Evolutionary conservation across 176 grass and related monocot genomes (phyloP).

Genomic region (Cenchrus fungigraminus): DNA sequence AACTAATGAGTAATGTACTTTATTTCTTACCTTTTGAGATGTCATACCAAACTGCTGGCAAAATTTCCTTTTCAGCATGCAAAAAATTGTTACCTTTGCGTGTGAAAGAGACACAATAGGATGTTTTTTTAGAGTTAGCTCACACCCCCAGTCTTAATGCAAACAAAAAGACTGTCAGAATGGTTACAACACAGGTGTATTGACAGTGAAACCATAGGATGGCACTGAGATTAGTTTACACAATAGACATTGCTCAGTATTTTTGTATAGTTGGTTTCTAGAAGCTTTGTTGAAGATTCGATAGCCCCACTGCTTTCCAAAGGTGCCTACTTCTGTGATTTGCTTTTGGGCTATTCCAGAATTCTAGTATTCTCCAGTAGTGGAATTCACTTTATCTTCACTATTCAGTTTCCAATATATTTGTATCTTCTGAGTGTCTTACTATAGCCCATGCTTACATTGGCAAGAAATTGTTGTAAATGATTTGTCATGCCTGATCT

Average conservation of each 20-base stretch:
- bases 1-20: constrained; percentile 15
- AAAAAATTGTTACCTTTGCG: constrained; percentile 13
- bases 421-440: constrained; percentile 14
- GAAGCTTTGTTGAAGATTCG: neutral
- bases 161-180: too few relatives aligned
- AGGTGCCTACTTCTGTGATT: neutral
- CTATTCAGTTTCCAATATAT: neutral
- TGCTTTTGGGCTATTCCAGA: neutral
- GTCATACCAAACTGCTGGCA: constrained; percentile 17
- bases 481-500: neutral
- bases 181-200: too few relatives aligned
- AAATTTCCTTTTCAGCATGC: constrained; percentile 26
- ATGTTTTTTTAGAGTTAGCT: too few relatives aligned
- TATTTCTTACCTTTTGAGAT: constrained; percentile 28
- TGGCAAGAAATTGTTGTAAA: neutral
- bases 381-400: constrained; percentile 11
- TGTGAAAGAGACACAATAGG: constrained; percentile 29
- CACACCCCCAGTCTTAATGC: too few relatives aligned
- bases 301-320: neutral
- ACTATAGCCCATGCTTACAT: neutral
- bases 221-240: constrained; percentile 3
- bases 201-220: constrained; percentile 9
- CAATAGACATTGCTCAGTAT: neutral
- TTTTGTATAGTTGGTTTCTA: constrained; percentile 29
- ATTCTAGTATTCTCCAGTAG: neutral